Percentiles rank a stretch among this genome's conserved stretches.
These are phyloP conservation scores for Pythium aquatile DNA, from an alignment of 352 stramenopile genomes.

Conservation along the genomic window DNA sequence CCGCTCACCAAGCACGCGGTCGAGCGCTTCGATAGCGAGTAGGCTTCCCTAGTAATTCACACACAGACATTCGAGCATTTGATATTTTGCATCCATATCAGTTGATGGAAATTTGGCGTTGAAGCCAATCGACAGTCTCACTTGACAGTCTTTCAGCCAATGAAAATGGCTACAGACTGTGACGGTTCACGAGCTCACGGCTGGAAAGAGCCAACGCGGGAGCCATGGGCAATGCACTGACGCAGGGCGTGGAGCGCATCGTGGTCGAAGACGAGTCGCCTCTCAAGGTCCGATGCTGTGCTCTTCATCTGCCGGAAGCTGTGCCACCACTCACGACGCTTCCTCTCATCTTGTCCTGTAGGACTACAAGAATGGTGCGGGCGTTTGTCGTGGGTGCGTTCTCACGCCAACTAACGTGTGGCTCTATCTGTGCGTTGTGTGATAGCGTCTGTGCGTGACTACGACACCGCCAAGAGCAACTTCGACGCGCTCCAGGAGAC, in stretches of 20 bases:
- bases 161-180: background rate
- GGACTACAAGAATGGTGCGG: conserved; percentile 33
- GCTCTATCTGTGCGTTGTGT: background rate
- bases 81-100: conserved; percentile 8
- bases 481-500: conserved; percentile 62
- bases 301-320: too few relatives aligned
- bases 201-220: background rate
- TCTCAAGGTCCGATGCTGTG: conserved; percentile 9
- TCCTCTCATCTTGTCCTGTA: conserved; percentile 1
- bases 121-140: background rate
- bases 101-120: background rate
- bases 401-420: background rate
- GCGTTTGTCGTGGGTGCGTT: background rate
- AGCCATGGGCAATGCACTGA: conserved; percentile 29
- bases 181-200: background rate
- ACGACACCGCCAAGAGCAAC: conserved; percentile 50
- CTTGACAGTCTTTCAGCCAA: background rate
- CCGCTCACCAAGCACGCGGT: conserved; percentile 63
- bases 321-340: too few relatives aligned
- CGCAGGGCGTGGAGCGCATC: conserved; percentile 24
- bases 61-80: conserved; percentile 6
- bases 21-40: conserved; percentile 32
- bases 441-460: conserved; percentile 41
- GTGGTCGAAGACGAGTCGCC: conserved; percentile 26
- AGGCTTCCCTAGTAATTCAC: background rate